Percentiles rank a stretch among this genome's conserved stretches.
These are phyloP conservation scores for Glycine tomentella DNA, from an alignment of 306 rosid genomes.

Conservation along the genomic window DNA sequence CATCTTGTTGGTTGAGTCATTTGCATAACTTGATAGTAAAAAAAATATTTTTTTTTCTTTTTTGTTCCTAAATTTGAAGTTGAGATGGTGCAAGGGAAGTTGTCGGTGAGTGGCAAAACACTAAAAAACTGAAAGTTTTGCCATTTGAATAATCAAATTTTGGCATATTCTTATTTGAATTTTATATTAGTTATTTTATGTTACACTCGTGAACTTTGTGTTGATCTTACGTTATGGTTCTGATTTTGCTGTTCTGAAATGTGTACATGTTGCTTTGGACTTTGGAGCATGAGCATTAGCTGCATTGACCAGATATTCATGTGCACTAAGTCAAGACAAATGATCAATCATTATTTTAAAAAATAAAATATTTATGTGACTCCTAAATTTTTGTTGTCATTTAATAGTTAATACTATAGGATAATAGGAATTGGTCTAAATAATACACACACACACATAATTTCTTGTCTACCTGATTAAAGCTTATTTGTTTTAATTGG, in stretches of 20 bases:
- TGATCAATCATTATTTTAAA: slow-evolving; percentile 7
- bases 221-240: slow-evolving; percentile 32
- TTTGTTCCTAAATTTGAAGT: slow-evolving; percentile 38
- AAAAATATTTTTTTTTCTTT: slow-evolving; percentile 38
- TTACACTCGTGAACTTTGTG: not conserved
- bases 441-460: not conserved
- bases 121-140: not conserved
- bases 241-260: slow-evolving; percentile 29
- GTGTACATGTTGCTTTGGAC: slow-evolving; percentile 24
- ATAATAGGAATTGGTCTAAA: slow-evolving; percentile 15
- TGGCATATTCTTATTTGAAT: not conserved
- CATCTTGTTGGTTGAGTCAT: slow-evolving; percentile 47
- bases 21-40: slow-evolving; percentile 41
- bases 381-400: not conserved
- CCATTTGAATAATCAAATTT: slow-evolving; percentile 33
- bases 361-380: not conserved
- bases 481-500: slow-evolving; percentile 34
- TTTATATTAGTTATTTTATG: slow-evolving; percentile 21
- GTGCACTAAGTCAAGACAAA: slow-evolving; percentile 30
- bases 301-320: slow-evolving; percentile 38
- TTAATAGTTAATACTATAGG: not conserved
- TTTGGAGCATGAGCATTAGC: slow-evolving; percentile 30
- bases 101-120: slow-evolving; percentile 47
- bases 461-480: slow-evolving; percentile 10
- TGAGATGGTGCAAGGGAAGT: slow-evolving; percentile 32